Percentiles rank a stretch among this genome's conserved stretches.
phyloP scores from a whole-genome alignment of 2,329 filamentous ascomycete species.

The Fusarium tuaranense region DNA sequence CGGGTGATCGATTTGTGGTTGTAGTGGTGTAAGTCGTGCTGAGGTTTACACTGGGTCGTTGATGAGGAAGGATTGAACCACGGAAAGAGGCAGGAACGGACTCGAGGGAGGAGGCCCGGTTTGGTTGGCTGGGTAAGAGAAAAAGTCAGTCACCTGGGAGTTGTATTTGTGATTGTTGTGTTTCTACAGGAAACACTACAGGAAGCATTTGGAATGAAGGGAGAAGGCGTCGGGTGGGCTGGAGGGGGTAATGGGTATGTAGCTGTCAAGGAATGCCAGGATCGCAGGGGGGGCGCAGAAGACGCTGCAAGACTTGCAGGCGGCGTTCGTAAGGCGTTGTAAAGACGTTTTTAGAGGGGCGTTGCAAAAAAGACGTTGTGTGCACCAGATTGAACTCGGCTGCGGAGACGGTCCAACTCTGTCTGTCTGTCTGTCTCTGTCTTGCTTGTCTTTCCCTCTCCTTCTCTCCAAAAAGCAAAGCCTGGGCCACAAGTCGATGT shows the following conservation, averaged over 20 bases:
- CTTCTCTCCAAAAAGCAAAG: background rate
- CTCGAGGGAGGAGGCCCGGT: slow-evolving; percentile 27
- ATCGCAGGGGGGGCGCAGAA: slow-evolving; percentile 29
- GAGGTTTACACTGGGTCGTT: slow-evolving; percentile 7
- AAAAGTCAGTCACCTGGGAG: slow-evolving; percentile 37
- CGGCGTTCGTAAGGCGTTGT: slow-evolving; percentile 15
- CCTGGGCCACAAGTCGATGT: background rate
- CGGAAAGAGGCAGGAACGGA: slow-evolving; percentile 16
- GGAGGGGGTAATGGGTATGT: slow-evolving; percentile 20
- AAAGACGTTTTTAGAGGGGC: slow-evolving; percentile 7
- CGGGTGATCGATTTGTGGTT: background rate
- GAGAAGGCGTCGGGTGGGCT: slow-evolving; percentile 35
- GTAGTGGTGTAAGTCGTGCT: slow-evolving; percentile 35
- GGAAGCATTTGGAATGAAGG: slow-evolving; percentile 43
- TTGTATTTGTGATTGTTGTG: slow-evolving; percentile 26
- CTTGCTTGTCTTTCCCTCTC: background rate
- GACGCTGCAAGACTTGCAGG: slow-evolving; percentile 19
- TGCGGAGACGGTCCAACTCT: slow-evolving; percentile 23
- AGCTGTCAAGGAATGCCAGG: slow-evolving; percentile 39
- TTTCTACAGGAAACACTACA: slow-evolving; percentile 40
- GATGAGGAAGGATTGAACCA: slow-evolving; percentile 22
- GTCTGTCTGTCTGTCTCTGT: background rate
- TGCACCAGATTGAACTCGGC: slow-evolving; percentile 7
- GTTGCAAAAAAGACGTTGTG: slow-evolving; percentile 2
- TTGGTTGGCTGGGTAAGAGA: slow-evolving; percentile 36